These are phyloP conservation scores for Cordyceps javanica DNA, from an alignment of 2,329 filamentous ascomycete genomes.

Conservation along the genomic window DNA sequence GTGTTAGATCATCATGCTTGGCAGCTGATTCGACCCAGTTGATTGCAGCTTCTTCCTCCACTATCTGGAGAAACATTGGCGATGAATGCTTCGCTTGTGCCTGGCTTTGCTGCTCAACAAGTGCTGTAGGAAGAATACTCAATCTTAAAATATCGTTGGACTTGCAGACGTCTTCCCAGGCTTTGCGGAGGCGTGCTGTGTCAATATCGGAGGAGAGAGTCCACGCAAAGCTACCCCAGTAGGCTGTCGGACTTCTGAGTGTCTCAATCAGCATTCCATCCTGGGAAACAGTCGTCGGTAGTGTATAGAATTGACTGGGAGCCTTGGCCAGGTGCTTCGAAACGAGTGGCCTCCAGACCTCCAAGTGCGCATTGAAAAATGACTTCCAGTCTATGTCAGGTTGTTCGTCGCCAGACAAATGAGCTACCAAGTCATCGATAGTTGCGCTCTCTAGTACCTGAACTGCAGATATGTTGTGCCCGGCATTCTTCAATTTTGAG, in stretches of 20 bases:
- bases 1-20: neutral
- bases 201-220: neutral
- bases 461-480: neutral
- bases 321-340: neutral
- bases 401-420: neutral
- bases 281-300: neutral
- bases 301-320: neutral
- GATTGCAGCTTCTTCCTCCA: neutral
- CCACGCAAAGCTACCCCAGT: neutral
- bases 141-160: neutral
- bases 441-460: neutral
- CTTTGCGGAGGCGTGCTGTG: neutral
- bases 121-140: neutral
- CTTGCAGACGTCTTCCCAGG: neutral
- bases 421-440: neutral
- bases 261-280: neutral
- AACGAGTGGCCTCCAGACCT: neutral
- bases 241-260: neutral
- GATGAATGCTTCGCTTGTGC: neutral
- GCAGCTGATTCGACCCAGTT: neutral
- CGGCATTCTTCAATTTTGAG: neutral
- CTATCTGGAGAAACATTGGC: neutral
- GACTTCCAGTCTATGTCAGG: neutral
- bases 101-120: neutral
- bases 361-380: neutral